Evolutionary conservation across 2,329 filamentous ascomycete genomes (phyloP).

Genomic region (Penicillium aurantiogriseum): DNA sequence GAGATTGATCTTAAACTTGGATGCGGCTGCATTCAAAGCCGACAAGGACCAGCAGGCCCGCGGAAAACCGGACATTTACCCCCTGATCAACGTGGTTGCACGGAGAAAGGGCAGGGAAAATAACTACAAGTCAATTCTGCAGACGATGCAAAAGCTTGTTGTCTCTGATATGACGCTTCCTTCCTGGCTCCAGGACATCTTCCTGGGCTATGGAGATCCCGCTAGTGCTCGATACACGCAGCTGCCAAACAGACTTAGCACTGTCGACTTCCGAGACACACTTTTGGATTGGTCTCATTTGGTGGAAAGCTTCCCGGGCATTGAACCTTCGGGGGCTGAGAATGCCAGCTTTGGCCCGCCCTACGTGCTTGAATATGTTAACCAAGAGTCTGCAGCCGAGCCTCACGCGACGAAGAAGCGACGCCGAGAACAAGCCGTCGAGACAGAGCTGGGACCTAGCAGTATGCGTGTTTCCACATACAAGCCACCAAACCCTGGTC

Average conservation of each 20-base stretch:
- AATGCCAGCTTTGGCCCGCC: slow-evolving; percentile 78
- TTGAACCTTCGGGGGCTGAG: slow-evolving; percentile 73
- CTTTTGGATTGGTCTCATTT: slow-evolving; percentile 96
- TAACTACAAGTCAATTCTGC: slow-evolving; percentile 91
- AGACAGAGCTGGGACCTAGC: slow-evolving; percentile 61
- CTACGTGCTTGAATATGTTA: slow-evolving; percentile 72
- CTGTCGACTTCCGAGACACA: slow-evolving; percentile 87
- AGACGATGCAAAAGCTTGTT: slow-evolving; percentile 84
- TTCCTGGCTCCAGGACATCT: slow-evolving; percentile 92
- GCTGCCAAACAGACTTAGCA: slow-evolving; percentile 72
- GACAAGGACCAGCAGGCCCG: slow-evolving; percentile 66
- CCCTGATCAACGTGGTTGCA: slow-evolving; percentile 79
- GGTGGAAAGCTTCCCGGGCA: slow-evolving; percentile 80
- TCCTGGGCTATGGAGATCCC: slow-evolving; percentile 94
- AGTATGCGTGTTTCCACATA: slow-evolving; percentile 84
- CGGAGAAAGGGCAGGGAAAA: slow-evolving; percentile 85
- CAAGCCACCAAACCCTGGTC: slow-evolving; percentile 80
- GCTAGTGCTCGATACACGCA: slow-evolving; percentile 82
- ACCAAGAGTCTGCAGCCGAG: slow-evolving; percentile 52
- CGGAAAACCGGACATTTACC: slow-evolving; percentile 77
- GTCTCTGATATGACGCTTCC: slow-evolving; percentile 83
- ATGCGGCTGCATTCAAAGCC: slow-evolving; percentile 71
- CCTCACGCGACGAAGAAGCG: slow-evolving; percentile 76
- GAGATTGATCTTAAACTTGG: slow-evolving; percentile 76
- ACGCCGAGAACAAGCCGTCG: slow-evolving; percentile 71